Conservation (phyloP, 768 basidiomycete species). For the Suillus discolor region DNA sequence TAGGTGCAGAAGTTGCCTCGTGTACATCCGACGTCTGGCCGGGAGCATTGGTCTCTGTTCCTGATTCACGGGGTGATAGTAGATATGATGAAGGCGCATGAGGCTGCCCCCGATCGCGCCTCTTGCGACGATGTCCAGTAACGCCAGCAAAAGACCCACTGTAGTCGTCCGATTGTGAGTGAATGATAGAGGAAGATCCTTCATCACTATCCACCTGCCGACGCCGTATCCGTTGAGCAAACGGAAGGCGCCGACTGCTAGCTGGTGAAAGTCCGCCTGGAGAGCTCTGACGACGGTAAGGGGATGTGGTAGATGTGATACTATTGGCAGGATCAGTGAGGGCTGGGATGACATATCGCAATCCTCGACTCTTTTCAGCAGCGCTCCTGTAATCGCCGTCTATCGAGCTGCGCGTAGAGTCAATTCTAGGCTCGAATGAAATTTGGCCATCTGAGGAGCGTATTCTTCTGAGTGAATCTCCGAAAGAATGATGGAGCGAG, state of each 20-base stretch:
- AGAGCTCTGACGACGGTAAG: conserved; percentile 24
- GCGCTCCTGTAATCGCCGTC: conserved; percentile 48
- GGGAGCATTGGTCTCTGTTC: conserved; percentile 14
- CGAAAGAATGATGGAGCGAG: conserved; percentile 42
- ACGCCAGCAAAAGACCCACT: conserved; percentile 27
- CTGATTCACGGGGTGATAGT: conserved; percentile 18
- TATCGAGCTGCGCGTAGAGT: conserved; percentile 48
- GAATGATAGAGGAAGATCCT: conserved; percentile 45
- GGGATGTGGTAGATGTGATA: conserved; percentile 38
- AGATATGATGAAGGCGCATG: conserved; percentile 30
- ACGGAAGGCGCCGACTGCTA: conserved; percentile 43
- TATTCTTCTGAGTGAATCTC: conserved; percentile 40
- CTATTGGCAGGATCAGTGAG: conserved; percentile 34
- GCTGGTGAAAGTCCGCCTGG: conserved; percentile 44
- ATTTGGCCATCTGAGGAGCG: conserved; percentile 50
- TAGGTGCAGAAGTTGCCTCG: conserved; percentile 9
- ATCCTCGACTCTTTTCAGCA: conserved; percentile 35
- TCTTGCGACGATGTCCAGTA: conserved; percentile 4
- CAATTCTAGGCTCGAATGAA: conserved; percentile 60
- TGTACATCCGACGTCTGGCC: conserved; percentile 13
- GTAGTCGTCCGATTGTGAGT: conserved; percentile 48
- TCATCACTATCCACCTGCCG: conserved; percentile 48
- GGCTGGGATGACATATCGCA: conserved; percentile 31
- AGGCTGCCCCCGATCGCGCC: conserved; percentile 20
- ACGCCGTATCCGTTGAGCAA: conserved; percentile 38